Percentiles rank a stretch among this genome's conserved stretches.
These are phyloP conservation scores for Kwoniella pini DNA, from an alignment of 768 basidiomycete species.

Conservation along the genomic window DNA sequence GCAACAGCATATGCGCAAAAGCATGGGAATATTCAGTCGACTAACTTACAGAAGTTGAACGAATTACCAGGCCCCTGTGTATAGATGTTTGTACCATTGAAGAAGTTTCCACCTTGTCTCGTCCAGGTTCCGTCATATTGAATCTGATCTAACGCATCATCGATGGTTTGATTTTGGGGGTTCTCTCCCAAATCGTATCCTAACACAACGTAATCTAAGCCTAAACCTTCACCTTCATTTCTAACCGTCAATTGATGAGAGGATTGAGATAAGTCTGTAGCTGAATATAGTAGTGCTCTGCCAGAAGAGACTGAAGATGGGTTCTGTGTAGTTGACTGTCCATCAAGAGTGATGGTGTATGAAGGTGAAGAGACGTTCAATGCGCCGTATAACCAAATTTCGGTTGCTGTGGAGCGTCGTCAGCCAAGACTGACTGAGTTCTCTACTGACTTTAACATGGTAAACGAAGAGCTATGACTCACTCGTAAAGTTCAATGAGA, in stretches of 20 bases:
- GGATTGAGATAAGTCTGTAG: slow-evolving; percentile 25
- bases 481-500: slow-evolving; percentile 53
- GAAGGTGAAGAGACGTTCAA: slow-evolving; percentile 24
- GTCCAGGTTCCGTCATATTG: slow-evolving; percentile 47
- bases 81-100: slow-evolving; percentile 46
- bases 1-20: too few species aligned
- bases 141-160: slow-evolving; percentile 38
- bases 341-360: slow-evolving; percentile 44
- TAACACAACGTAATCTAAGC: slow-evolving; percentile 41
- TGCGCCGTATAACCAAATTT: slow-evolving; percentile 46
- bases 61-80: slow-evolving; percentile 40
- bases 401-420: slow-evolving; percentile 28
- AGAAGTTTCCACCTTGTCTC: slow-evolving; percentile 45
- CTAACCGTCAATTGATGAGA: slow-evolving; percentile 37
- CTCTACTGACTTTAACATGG: too few species aligned
- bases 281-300: slow-evolving; percentile 31
- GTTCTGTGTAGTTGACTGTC: slow-evolving; percentile 1
- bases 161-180: slow-evolving; percentile 45
- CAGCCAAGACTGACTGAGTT: neutral
- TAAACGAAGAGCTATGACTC: neutral
- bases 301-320: neutral
- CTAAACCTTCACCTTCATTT: slow-evolving; percentile 38
- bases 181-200: slow-evolving; percentile 40
- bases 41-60: slow-evolving; percentile 37
- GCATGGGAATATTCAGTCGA: neutral